Percentiles rank a stretch among this genome's conserved stretches.
These are phyloP conservation scores for Phialophora chinensis DNA, from an alignment of 2,329 filamentous ascomycete species.

Conservation along the genomic window DNA sequence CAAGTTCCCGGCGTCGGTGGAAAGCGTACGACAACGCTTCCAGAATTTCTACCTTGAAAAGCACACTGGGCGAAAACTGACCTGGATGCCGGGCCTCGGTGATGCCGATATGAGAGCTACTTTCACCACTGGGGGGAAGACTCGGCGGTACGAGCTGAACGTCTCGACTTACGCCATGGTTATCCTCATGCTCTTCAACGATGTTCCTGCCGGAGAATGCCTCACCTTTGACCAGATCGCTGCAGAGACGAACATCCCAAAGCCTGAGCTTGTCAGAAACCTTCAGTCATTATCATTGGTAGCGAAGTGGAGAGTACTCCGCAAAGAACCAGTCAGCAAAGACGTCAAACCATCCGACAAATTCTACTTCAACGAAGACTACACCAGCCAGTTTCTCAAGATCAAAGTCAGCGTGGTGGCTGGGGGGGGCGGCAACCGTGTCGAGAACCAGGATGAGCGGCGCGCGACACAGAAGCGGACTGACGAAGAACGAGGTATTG, in stretches of 20 bases:
- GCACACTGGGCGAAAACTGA: conserved; percentile 85
- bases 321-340: conserved; percentile 81
- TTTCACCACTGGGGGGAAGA: conserved; percentile 76
- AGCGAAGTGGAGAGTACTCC: conserved; percentile 79
- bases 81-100: conserved; percentile 79
- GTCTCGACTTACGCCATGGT: conserved; percentile 94
- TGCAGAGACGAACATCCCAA: conserved; percentile 77
- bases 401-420: conserved; percentile 88
- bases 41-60: conserved; percentile 86
- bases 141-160: conserved; percentile 83
- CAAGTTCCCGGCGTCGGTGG: conserved; percentile 76
- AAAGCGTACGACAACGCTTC: conserved; percentile 79
- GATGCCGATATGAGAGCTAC: conserved; percentile 83
- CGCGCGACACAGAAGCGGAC: conserved; percentile 58
- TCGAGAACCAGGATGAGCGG: conserved; percentile 73
- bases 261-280: conserved; percentile 74
- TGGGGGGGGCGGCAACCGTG: conserved; percentile 75
- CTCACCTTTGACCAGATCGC: conserved; percentile 79
- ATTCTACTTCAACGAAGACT: conserved; percentile 82
- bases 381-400: conserved; percentile 80
- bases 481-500: conserved; percentile 56
- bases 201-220: conserved; percentile 60
- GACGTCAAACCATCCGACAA: conserved; percentile 75
- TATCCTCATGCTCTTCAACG: conserved; percentile 87
- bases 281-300: conserved; percentile 82